A percentile compares a stretch with the other conserved stretches of the same genome.
Conservation (phyloP, 2,329 filamentous ascomycete genomes). For the Graphilbum fragrans region DNA sequence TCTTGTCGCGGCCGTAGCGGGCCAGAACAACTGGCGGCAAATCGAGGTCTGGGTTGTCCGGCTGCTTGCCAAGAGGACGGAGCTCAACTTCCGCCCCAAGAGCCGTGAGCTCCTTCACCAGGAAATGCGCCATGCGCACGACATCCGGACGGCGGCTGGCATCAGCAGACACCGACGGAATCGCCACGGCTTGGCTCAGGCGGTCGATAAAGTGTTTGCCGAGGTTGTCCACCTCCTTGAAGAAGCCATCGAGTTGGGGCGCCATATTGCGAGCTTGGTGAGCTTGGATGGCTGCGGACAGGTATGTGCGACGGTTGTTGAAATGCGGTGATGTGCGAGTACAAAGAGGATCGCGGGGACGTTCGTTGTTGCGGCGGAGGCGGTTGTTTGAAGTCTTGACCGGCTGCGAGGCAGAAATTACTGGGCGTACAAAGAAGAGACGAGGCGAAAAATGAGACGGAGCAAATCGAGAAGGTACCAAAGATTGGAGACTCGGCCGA, state of each 20-base stretch:
- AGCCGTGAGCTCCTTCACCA: conserved; percentile 67
- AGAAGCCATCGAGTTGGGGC: conserved; percentile 81
- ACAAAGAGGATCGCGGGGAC: not conserved
- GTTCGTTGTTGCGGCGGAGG: no score
- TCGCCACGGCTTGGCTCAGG: conserved; percentile 83
- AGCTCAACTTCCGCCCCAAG: conserved; percentile 83
- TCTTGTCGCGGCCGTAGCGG: conserved; percentile 83
- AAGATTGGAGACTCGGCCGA: no score
- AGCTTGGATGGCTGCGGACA: conserved; percentile 37
- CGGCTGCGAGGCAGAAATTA: no score
- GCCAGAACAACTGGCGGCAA: conserved; percentile 87
- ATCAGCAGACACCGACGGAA: conserved; percentile 90
- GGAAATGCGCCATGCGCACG: conserved; percentile 89
- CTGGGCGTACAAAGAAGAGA: no score
- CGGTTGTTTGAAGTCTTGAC: no score
- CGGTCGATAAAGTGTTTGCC: conserved; percentile 78
- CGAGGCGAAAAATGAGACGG: no score
- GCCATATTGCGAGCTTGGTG: conserved; percentile 70
- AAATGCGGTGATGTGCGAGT: not conserved
- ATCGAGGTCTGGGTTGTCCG: conserved; percentile 77
- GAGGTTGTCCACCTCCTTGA: conserved; percentile 78
- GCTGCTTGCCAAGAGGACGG: conserved; percentile 80
- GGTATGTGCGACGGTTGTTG: conserved; percentile 26
- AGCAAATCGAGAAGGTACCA: no score
- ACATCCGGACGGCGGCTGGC: conserved; percentile 84